Evolutionary conservation across 148 eudicot species (phyloP).

Genomic region (Fagopyrum homotropicum): DNA sequence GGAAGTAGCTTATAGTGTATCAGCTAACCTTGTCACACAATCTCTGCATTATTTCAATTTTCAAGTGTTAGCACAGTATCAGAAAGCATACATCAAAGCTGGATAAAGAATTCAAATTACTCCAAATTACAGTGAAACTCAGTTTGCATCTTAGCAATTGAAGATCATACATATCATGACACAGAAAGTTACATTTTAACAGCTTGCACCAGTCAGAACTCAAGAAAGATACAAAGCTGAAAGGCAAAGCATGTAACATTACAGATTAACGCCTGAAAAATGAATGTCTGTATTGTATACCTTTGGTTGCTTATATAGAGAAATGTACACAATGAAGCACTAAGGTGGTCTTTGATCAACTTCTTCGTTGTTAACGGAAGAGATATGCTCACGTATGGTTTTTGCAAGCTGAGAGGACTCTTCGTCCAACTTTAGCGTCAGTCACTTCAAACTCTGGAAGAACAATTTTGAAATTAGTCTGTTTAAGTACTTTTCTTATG

Average conservation of each 20-base stretch:
- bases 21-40: too few relatives aligned
- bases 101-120: not conserved
- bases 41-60: too few relatives aligned
- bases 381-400: slow-evolving; percentile 50
- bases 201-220: not conserved
- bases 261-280: not conserved
- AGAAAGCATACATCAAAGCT: too few relatives aligned
- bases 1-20: too few relatives aligned
- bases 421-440: slow-evolving; percentile 49
- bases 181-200: not conserved
- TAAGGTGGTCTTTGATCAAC: slow-evolving; percentile 33
- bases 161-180: not conserved
- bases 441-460: slow-evolving; percentile 61
- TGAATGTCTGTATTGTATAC: not conserved
- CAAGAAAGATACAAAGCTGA: not conserved
- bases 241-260: not conserved
- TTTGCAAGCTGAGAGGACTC: slow-evolving; percentile 62
- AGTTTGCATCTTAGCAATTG: not conserved
- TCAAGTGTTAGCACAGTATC: too few relatives aligned
- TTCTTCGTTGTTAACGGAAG: slow-evolving; percentile 18
- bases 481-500: not conserved
- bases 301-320: slow-evolving; percentile 1
- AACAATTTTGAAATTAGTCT: not conserved
- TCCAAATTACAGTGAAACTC: not conserved
- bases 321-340: slow-evolving; percentile 6